These are phyloP conservation scores for Plectosphaerella cucumerina DNA, from an alignment of 2,329 filamentous ascomycete genomes.

Conservation along the genomic window DNA sequence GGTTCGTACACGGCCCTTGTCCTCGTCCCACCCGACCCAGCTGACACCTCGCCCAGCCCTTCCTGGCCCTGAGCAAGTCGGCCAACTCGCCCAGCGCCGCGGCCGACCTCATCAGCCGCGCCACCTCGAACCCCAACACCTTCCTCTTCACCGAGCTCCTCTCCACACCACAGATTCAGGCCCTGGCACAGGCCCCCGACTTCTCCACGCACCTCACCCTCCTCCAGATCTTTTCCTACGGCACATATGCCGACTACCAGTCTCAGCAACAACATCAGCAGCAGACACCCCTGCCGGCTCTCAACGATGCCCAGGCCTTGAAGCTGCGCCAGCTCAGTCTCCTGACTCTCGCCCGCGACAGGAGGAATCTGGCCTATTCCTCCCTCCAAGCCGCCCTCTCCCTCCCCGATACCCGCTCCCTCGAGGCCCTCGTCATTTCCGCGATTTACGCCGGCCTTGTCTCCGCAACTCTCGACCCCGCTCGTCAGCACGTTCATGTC, in stretches of 20 bases:
- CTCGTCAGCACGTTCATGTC: slow-evolving; percentile 68
- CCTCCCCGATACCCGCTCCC: slow-evolving; percentile 61
- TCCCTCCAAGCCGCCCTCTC: slow-evolving; percentile 63
- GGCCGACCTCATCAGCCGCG: slow-evolving; percentile 79
- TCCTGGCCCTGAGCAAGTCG: slow-evolving; percentile 81
- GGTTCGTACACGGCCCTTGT: slow-evolving; percentile 28
- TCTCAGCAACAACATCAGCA: slow-evolving; percentile 5
- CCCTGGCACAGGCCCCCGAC: slow-evolving; percentile 58
- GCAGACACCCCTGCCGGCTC: slow-evolving; percentile 54
- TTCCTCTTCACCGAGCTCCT: slow-evolving; percentile 96
- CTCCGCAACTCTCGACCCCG: slow-evolving; percentile 77
- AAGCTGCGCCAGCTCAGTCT: slow-evolving; percentile 93
- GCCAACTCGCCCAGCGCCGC: slow-evolving; percentile 80
- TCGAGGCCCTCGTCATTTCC: slow-evolving; percentile 83
- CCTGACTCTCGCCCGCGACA: slow-evolving; percentile 70
- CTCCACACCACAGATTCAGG: slow-evolving; percentile 71
- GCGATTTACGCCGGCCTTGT: slow-evolving; percentile 85
- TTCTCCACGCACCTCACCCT: slow-evolving; percentile 62
- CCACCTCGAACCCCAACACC: slow-evolving; percentile 84
- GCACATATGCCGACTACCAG: slow-evolving; percentile 75
- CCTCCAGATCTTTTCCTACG: slow-evolving; percentile 88
- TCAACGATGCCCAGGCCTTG: slow-evolving; percentile 67
- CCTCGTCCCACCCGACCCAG: not conserved
- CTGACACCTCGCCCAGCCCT: slow-evolving; percentile 62
- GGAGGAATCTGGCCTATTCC: slow-evolving; percentile 67